A percentile compares a stretch with the other conserved stretches of the same genome.
Conservation (phyloP, 306 rosid genomes). For the Canavalia gladiata region DNA sequence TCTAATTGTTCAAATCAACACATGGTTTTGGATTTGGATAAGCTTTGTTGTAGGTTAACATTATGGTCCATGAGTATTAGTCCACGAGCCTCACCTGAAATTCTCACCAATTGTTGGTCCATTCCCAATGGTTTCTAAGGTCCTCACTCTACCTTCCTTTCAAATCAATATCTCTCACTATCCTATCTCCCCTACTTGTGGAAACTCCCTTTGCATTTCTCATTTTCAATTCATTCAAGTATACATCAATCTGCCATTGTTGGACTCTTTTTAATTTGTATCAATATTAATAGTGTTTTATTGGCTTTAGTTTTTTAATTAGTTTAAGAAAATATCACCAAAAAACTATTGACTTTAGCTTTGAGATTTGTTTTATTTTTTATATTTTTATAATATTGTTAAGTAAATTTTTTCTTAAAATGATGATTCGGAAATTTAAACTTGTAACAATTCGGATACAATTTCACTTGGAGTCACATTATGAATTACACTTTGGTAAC, state of each 20-base stretch:
- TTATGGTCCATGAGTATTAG: conserved; percentile 48
- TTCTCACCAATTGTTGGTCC: conserved; percentile 53
- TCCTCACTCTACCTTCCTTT: conserved; percentile 46
- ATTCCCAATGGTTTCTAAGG: conserved; percentile 47
- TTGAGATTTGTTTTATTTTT: no score
- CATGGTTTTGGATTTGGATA: conserved; percentile 44
- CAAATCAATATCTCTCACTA: conserved; percentile 38
- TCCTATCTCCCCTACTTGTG: conserved; percentile 36
- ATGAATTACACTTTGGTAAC: no score
- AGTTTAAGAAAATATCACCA: no score
- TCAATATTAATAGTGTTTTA: not conserved
- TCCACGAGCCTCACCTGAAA: conserved; percentile 55
- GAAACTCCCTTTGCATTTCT: not conserved
- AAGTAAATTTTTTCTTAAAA: no score
- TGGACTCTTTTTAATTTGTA: not conserved
- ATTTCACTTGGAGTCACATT: no score
- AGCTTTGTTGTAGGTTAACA: conserved; percentile 44
- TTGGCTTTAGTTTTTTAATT: no score
- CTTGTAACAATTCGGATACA: no score
- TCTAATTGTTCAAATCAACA: not conserved
- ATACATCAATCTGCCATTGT: not conserved
- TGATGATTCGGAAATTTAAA: no score
- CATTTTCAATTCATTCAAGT: not conserved
- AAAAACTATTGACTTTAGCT: no score
- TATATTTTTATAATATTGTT: no score